Evolutionary conservation across 2,329 filamentous ascomycete genomes (phyloP).

Genomic region (Chaetomiaceae sp.): DNA sequence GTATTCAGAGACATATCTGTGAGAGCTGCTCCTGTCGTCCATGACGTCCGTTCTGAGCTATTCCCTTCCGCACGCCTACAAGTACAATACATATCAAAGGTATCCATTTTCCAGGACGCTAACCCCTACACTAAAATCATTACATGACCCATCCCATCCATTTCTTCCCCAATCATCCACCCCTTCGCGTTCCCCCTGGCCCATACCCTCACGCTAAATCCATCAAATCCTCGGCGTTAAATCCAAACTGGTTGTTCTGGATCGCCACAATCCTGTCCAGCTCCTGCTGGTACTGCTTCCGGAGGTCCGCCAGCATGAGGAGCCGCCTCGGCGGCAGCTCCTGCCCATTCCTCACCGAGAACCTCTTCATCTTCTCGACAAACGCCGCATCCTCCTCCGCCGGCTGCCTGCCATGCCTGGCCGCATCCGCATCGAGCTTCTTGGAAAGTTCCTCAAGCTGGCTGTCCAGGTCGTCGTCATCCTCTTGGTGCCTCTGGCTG

Average conservation of each 20-base stretch:
- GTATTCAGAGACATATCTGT: background rate
- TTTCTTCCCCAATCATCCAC: background rate
- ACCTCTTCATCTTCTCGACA: conserved; percentile 26
- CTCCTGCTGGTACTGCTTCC: conserved; percentile 85
- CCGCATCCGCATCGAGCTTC: conserved; percentile 18
- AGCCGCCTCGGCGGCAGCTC: conserved; percentile 60
- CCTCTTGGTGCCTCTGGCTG: conserved; percentile 7
- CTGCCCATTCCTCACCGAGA: conserved; percentile 23
- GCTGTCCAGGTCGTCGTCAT: conserved; percentile 21
- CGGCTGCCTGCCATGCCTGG: conserved; percentile 10
- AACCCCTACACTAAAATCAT: conserved; percentile 10
- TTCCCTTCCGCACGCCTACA: background rate
- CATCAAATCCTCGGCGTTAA: conserved; percentile 53
- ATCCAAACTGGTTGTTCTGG: conserved; percentile 83
- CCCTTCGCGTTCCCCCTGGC: background rate
- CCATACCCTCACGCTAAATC: conserved; percentile 39
- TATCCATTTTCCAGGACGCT: conserved; percentile 11
- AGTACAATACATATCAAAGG: background rate
- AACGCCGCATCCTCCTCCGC: conserved; percentile 22
- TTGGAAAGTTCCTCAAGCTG: conserved; percentile 22
- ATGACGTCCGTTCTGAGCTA: background rate
- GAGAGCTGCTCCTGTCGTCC: too few relatives aligned
- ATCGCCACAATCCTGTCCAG: conserved; percentile 84
- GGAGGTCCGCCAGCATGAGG: conserved; percentile 78
- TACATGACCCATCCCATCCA: conserved; percentile 1